Percentiles rank a stretch among this genome's conserved stretches.
phyloP scores from a whole-genome alignment of 805 yeast genomes.

The Teunomyces gatunensis region DNA sequence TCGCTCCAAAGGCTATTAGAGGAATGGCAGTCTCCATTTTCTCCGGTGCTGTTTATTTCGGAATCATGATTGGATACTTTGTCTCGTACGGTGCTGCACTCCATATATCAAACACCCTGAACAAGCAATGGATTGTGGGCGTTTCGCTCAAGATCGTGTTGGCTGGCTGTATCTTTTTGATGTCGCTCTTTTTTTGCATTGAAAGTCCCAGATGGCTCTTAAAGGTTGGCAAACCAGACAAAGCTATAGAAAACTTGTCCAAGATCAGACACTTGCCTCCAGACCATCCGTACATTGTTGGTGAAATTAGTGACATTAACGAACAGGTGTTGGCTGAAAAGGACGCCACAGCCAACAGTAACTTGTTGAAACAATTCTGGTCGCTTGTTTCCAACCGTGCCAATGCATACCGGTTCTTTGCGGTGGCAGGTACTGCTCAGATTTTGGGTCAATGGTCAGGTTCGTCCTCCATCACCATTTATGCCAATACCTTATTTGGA shows the following conservation, averaged over 20 bases:
- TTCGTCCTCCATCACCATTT: slow-evolving; percentile 24
- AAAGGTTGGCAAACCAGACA: slow-evolving; percentile 16
- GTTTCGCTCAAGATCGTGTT: slow-evolving; percentile 19
- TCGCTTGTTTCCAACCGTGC: slow-evolving; percentile 17
- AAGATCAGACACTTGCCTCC: slow-evolving; percentile 18
- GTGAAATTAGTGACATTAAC: slow-evolving; percentile 21
- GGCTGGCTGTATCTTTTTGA: slow-evolving; percentile 17
- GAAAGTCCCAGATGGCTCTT: slow-evolving; percentile 25
- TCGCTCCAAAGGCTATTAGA: slow-evolving; percentile 21
- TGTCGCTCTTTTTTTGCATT: slow-evolving; percentile 17
- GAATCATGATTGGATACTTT: slow-evolving; percentile 19
- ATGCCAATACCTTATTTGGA: slow-evolving; percentile 20
- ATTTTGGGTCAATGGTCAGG: slow-evolving; percentile 25
- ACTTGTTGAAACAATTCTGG: slow-evolving; percentile 11
- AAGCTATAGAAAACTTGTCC: slow-evolving; percentile 17
- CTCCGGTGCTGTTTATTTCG: slow-evolving; percentile 25
- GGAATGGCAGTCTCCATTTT: slow-evolving; percentile 22
- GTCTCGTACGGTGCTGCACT: slow-evolving; percentile 50
- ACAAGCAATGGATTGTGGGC: slow-evolving; percentile 20
- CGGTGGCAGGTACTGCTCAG: slow-evolving; percentile 16
- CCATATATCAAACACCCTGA: slow-evolving; percentile 13
- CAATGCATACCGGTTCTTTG: slow-evolving; percentile 20
- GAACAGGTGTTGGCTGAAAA: slow-evolving; percentile 19
- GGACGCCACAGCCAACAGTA: slow-evolving; percentile 15
- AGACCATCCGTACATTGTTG: slow-evolving; percentile 23